Conservation (phyloP, 169 alveolate genomes). For the Eimeria zaria region DNA sequence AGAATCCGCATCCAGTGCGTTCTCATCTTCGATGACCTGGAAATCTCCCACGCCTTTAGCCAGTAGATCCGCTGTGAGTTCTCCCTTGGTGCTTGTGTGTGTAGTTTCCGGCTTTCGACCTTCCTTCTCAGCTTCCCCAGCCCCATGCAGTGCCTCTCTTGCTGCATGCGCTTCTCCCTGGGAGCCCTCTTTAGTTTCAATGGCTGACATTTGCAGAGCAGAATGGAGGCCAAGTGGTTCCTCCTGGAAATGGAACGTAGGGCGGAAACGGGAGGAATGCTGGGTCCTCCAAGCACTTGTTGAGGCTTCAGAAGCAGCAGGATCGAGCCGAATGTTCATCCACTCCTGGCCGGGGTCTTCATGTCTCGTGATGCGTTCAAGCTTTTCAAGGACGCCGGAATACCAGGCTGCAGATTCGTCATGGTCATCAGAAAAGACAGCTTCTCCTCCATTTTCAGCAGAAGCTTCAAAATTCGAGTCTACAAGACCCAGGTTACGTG, state of each 20-base stretch:
- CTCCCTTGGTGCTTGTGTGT: not conserved
- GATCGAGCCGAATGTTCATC: slow-evolving; percentile 25
- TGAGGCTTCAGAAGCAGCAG: not conserved
- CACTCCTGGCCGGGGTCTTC: slow-evolving; percentile 16
- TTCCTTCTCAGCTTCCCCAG: not conserved
- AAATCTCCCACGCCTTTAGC: slow-evolving; percentile 40
- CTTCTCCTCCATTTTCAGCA: not conserved
- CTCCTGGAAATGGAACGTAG: not conserved
- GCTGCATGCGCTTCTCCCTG: not conserved
- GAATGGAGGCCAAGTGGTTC: slow-evolving; percentile 15
- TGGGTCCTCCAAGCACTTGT: not conserved
- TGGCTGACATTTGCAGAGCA: slow-evolving; percentile 11
- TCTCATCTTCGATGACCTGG: slow-evolving; percentile 66
- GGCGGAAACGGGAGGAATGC: not conserved
- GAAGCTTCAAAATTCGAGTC: not conserved
- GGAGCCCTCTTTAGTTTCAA: not conserved
- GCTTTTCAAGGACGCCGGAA: slow-evolving; percentile 16
- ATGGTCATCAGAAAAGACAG: not conserved
- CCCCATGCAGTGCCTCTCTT: not conserved
- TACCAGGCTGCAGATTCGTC: slow-evolving; percentile 6
- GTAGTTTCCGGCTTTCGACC: not conserved
- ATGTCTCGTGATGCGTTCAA: slow-evolving; percentile 50
- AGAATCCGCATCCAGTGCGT: slow-evolving; percentile 26
- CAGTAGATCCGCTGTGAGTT: not conserved
- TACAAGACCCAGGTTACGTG: slow-evolving; percentile 12